These are phyloP conservation scores for Staphylotrichum longicolle DNA, from an alignment of 495 filamentous ascomycete species.

Conservation along the genomic window DNA sequence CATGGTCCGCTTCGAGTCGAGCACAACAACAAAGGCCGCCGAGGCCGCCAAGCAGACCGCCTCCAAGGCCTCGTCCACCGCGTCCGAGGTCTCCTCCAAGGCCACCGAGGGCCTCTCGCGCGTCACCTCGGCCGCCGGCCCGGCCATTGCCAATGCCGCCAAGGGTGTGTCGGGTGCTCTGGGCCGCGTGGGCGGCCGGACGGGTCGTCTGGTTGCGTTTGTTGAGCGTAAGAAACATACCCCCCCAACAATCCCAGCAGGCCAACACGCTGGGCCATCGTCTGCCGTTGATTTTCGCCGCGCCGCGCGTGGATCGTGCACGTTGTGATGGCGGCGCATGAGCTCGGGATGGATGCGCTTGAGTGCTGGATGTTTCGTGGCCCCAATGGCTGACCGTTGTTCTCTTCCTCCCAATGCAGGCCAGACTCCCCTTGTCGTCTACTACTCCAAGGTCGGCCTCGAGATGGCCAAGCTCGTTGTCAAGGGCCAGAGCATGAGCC, in stretches of 20 bases:
- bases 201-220: conserved; percentile 74
- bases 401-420: conserved; percentile 48
- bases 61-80: conserved; percentile 63
- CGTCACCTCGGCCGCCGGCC: conserved; percentile 75
- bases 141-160: conserved; percentile 68
- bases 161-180: conserved; percentile 62
- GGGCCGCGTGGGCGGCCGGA: conserved; percentile 77
- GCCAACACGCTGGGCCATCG: conserved; percentile 1
- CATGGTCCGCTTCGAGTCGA: conserved; percentile 51
- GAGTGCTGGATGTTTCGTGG: conserved; percentile 4
- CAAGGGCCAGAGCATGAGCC: conserved; percentile 84
- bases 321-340: not conserved
- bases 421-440: conserved; percentile 78
- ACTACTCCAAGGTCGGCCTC: conserved; percentile 84
- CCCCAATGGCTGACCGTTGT: conserved; percentile 17
- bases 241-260: no score
- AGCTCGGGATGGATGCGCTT: not conserved
- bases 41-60: conserved; percentile 55
- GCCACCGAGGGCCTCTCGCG: conserved; percentile 82
- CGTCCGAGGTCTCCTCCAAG: conserved; percentile 66
- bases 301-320: not conserved
- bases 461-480: conserved; percentile 87
- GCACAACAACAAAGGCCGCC: conserved; percentile 53
- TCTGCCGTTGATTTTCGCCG: conserved; percentile 7
- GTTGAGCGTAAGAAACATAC: conserved; percentile 65